Base-by-base conservation (phyloP, 495 filamentous ascomycete genomes). In the Neurospora sp. region DNA sequence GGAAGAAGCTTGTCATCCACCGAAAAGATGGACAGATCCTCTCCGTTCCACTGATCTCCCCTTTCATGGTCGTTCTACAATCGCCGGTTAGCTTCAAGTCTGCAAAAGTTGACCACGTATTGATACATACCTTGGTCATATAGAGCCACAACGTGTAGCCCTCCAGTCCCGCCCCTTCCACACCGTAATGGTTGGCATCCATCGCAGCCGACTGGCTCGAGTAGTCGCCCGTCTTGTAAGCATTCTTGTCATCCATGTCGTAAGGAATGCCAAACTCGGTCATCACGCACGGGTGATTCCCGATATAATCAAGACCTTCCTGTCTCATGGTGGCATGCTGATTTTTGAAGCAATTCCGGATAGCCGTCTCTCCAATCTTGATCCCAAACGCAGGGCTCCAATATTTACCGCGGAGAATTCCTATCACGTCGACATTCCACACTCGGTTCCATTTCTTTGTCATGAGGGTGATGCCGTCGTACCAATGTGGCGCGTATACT, bases 201-300 rank as follows among this genome's bases (percentile, higher is more conserved):
- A 98, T 94, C 22, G 96, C 96, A 12, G 92, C 90, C 39, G 90
- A 92, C 77, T 99, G 96, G 74, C 93, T 97, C 71, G 92, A 90
- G 78, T 96, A 99, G 77, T 99, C 92, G 4, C 96, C 96, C n/a
- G 94, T 97, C 79, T 92, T 92, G 81, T 99, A 99, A 2, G 96
- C 96, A 74, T 94, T 82, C 81, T 97, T 92, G 72, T 96, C 89
- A 77, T 99, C 94, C 96, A 99, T 99, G 80, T 99, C 96, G 78
- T 97, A 99, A 0, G 96, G 96, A 73, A 98, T 97, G 35, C 96
- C 96, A 76, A 98, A 97, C 77, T 99, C 96, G 1, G 93, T 96
- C 79, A 97, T 92, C 12, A 99, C 83, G 75, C 95, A 91, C 1
- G 96, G 96, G 75, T 96, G 96, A 41, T 90, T 87, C 18, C 96